Evolutionary conservation across 768 basidiomycete genomes (phyloP).

Genomic region (Dendrothele bispora): DNA sequence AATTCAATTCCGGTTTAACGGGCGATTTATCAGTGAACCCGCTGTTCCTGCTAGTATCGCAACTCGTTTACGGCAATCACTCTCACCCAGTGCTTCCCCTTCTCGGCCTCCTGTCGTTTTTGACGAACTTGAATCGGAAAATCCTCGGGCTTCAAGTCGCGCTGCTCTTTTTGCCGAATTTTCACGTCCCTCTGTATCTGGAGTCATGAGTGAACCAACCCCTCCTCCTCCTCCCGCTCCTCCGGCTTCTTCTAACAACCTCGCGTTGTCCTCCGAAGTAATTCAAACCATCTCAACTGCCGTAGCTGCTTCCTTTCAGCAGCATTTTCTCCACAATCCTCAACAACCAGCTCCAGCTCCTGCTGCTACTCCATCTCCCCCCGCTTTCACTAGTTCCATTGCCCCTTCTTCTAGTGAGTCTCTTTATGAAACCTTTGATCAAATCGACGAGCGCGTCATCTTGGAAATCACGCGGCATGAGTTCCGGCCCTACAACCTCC

Average conservation of each 20-base stretch:
- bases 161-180: not conserved
- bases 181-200: not conserved
- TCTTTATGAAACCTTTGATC: slow-evolving; percentile 3
- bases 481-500: slow-evolving; percentile 1
- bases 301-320: too few species aligned
- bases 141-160: not conserved
- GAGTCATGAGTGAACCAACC: not conserved
- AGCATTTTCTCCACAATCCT: too few species aligned
- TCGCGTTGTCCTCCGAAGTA: too few species aligned
- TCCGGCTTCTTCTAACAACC: too few species aligned
- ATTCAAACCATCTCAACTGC: too few species aligned
- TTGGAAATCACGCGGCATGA: slow-evolving; percentile 10
- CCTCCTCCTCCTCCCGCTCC: too few species aligned
- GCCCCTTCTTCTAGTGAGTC: slow-evolving; percentile 1
- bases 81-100: too few species aligned
- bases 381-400: not conserved
- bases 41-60: too few species aligned
- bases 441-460: not conserved
- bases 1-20: not conserved
- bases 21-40: not conserved
- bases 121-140: too few species aligned
- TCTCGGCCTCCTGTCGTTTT: too few species aligned
- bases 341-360: not conserved
- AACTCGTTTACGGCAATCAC: not conserved
- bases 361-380: not conserved